Conservation (phyloP, 2,329 filamentous ascomycete species). For the Arthrobotrys sphaeroides region DNA sequence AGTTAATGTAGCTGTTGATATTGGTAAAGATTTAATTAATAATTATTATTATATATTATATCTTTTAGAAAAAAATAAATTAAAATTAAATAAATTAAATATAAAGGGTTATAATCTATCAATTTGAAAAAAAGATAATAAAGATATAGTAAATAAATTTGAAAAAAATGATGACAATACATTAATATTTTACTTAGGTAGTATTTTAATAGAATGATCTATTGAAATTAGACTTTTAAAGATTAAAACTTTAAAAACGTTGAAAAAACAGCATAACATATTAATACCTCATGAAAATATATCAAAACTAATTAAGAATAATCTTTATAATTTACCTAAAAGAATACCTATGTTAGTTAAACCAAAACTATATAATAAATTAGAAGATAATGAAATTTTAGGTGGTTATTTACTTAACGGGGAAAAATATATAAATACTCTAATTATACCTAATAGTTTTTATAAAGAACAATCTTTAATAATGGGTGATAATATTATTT, state of each 20-base stretch:
- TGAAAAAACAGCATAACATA: neutral
- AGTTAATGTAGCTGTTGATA: neutral
- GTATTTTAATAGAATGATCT: constrained; percentile 2
- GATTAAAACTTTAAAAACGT: neutral
- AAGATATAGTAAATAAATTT: neutral
- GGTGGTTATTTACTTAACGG: neutral
- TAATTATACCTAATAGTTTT: neutral
- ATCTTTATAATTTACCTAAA: neutral
- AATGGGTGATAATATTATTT: neutral
- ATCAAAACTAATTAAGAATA: neutral
- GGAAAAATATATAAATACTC: neutral
- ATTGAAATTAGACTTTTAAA: neutral
- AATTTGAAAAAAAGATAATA: neutral
- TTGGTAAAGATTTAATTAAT: neutral
- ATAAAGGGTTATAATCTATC: neutral
- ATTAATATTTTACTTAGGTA: neutral
- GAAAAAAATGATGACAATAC: neutral
- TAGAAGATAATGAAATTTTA: neutral
- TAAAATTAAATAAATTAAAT: neutral
- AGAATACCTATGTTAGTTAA: neutral
- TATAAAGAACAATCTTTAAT: neutral
- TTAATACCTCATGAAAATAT: neutral
- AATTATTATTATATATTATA: neutral
- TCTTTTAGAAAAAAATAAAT: neutral
- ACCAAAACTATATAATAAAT: neutral